Evolutionary conservation across 208 protist species (phyloP).

Genomic region (Lotmaria passim): DNA sequence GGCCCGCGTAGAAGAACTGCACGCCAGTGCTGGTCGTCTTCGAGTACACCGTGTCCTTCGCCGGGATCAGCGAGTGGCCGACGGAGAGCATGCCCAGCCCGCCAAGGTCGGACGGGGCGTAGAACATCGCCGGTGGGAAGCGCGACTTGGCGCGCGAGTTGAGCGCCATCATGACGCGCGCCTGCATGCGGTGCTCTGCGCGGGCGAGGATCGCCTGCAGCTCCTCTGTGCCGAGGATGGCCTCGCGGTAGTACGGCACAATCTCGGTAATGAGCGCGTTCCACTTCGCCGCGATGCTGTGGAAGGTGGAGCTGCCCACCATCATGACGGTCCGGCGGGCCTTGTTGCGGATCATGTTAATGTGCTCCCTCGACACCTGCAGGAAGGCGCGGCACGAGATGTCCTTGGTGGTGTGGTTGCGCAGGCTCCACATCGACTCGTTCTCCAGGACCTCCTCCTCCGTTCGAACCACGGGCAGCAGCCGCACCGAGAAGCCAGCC

Average conservation of each 20-base stretch:
- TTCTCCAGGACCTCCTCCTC: slow-evolving; percentile 91
- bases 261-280: slow-evolving; percentile 99
- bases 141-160: slow-evolving; percentile 99
- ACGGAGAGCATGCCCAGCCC: slow-evolving; percentile 99
- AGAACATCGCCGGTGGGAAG: slow-evolving; percentile 99
- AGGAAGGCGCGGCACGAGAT: slow-evolving; percentile 99
- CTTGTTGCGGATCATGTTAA: slow-evolving; percentile 99
- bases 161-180: slow-evolving; percentile 99
- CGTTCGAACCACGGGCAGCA: slow-evolving; percentile 92
- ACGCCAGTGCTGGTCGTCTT: slow-evolving; percentile 98
- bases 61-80: slow-evolving; percentile 99
- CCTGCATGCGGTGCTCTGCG: slow-evolving; percentile 99
- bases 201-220: slow-evolving; percentile 99
- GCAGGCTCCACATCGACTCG: slow-evolving; percentile 99
- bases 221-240: slow-evolving; percentile 96
- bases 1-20: slow-evolving; percentile 99
- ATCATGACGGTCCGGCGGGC: slow-evolving; percentile 99
- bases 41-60: slow-evolving; percentile 98
- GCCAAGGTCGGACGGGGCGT: slow-evolving; percentile 98
- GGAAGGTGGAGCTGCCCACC: slow-evolving; percentile 99
- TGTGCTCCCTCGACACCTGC: slow-evolving; percentile 95
- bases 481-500: slow-evolving; percentile 99
- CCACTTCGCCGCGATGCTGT: slow-evolving; percentile 99
- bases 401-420: slow-evolving; percentile 99
- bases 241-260: slow-evolving; percentile 99